These are phyloP conservation scores for Microthyrium microscopicum DNA, from an alignment of 2,329 filamentous ascomycete species.

Conservation along the genomic window DNA sequence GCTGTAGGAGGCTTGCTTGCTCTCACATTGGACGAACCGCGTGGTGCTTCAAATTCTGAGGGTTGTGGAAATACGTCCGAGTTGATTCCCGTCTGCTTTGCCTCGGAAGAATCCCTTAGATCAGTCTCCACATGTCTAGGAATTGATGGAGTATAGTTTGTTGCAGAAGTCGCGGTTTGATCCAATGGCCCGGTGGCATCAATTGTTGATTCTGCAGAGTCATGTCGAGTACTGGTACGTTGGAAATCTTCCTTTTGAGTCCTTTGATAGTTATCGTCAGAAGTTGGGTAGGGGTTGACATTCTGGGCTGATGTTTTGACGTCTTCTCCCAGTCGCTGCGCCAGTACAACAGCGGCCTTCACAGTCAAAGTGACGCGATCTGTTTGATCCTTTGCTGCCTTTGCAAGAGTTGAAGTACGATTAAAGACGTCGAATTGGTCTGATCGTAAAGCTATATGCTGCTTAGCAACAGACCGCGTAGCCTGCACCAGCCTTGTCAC, in stretches of 20 bases:
- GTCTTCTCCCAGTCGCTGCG: conserved; percentile 37
- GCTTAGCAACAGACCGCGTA: conserved; percentile 26
- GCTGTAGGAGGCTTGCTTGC: no score
- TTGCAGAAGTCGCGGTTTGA: no score
- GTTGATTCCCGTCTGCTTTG: background rate
- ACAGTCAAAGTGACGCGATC: conserved; percentile 44
- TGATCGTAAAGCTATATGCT: conserved; percentile 41
- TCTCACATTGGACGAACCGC: no score
- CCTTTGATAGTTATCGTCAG: no score
- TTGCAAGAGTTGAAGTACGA: conserved; percentile 47
- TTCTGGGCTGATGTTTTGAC: conserved; percentile 1
- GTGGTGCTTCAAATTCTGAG: background rate
- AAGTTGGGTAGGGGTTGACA: conserved; percentile 12
- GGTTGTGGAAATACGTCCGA: background rate
- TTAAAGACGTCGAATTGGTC: conserved; percentile 47
- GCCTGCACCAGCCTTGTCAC: conserved; percentile 34
- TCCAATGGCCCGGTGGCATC: no score
- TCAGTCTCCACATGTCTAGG: no score
- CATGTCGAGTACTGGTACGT: no score
- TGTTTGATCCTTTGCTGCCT: conserved; percentile 43
- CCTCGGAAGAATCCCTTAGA: background rate
- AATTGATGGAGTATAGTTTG: no score
- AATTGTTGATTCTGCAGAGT: no score
- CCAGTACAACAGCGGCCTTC: conserved; percentile 42
- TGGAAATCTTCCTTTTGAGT: no score